Base-by-base conservation (phyloP, 805 yeast species). In the Metschnikowia lochheadii region DNA sequence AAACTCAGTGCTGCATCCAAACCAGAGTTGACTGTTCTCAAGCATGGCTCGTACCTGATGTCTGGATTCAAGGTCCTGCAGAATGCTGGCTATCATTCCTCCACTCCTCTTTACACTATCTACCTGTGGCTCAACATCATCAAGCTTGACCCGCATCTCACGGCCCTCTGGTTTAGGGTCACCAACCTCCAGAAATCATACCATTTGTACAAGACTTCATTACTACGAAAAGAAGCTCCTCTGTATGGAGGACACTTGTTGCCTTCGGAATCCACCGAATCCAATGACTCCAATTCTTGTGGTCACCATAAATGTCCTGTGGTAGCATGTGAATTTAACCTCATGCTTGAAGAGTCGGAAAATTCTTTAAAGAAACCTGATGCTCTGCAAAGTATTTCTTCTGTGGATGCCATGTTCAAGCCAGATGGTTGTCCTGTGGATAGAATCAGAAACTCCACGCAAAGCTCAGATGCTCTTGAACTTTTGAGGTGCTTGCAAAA, bases 51-150 rank as follows among this genome's bases (percentile, higher is more conserved):
- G 33, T 61, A 50, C 54, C 48, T 48, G 40, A 49, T 58, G 52
- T 39, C 26, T 5, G 52, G 56, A 7, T 51, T 53, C 38, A 37
- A 52, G 33, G 29, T 35, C 34, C 34, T 29, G 20, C 34, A 26
- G 34, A 21, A n/a, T 13, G 6, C 31, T 5, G 31, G 48, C 49
- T 50, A 14, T 33, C 50, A 23, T 33, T 18, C 35, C 23, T 6
- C 49, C 15, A 44, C 38, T 14, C 39, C 54, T 8, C 33, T 47
- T 15, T 55, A 61, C n/a, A 62, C 63, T 46, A 58, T 65, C 2
- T 70, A 66, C 60, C 63, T 70, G 21, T 73, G 77, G 78, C 62
- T 69, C 45, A 72, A 69, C 59, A 51, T 70, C 18, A 60, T 73
- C 48, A 65, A 64, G 46, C 47, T 72, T 15, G 78, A 73, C 54